phyloP scores from a whole-genome alignment of 148 eudicot genomes.

The Gaultheria prostrata region DNA sequence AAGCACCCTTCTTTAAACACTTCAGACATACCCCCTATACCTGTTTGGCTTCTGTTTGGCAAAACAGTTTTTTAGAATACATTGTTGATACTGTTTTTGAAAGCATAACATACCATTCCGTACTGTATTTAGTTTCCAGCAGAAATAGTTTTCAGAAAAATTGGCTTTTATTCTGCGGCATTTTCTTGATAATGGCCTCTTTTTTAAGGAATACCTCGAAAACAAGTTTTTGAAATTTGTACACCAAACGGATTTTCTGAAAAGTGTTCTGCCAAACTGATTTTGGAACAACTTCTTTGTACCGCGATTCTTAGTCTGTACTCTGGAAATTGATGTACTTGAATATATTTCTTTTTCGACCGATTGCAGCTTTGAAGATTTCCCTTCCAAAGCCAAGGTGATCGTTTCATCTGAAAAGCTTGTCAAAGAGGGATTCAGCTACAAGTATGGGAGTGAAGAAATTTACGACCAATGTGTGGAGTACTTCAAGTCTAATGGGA shows the following conservation, averaged over 20 bases:
- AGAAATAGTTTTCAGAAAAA: background rate
- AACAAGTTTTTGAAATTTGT: background rate
- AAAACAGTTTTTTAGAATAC: background rate
- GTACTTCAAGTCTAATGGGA: constrained; percentile 40
- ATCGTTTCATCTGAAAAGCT: constrained; percentile 66
- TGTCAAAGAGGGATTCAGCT: constrained; percentile 58
- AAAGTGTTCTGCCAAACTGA: background rate
- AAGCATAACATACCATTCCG: background rate
- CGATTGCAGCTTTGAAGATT: constrained; percentile 44
- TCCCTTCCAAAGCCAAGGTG: constrained; percentile 55
- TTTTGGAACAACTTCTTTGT: background rate
- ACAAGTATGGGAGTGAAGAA: constrained; percentile 62
- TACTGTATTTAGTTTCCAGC: background rate
- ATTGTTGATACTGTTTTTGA: background rate
- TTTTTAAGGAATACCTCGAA: background rate
- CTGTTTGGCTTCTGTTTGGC: background rate
- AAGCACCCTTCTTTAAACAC: constrained; percentile 15
- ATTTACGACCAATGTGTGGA: constrained; percentile 53
- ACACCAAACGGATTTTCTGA: background rate
- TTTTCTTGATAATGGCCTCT: background rate
- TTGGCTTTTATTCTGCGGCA: background rate
- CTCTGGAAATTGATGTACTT: background rate
- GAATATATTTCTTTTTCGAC: background rate
- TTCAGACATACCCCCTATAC: too few species aligned
- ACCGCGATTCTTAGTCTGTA: background rate